Percentiles rank a stretch among this genome's conserved stretches.
Conservation (phyloP, 371 early-diverging fungal species). For the Caulochytrium protostelioides region DNA sequence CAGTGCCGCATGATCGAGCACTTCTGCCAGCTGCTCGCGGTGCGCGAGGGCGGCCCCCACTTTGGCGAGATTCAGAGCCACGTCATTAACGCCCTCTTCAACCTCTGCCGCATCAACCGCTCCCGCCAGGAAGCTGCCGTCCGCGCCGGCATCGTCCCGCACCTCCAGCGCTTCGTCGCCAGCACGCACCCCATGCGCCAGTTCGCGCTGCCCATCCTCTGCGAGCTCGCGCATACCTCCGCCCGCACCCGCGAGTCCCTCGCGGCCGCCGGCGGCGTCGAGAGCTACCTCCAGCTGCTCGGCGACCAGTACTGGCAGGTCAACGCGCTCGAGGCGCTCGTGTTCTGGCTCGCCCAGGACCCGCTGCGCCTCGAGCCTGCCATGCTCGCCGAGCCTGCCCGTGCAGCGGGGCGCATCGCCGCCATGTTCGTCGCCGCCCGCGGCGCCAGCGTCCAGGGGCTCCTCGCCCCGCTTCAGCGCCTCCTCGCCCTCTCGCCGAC, state of each 20-base stretch:
- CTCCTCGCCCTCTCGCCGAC: slow-evolving; percentile 15
- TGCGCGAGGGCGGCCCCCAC: slow-evolving; percentile 3
- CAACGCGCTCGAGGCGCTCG: slow-evolving; percentile 32
- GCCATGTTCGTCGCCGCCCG: slow-evolving; percentile 18
- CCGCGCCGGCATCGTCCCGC: slow-evolving; percentile 26
- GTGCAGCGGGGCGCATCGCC: slow-evolving; percentile 17
- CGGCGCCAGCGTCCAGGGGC: slow-evolving; percentile 20
- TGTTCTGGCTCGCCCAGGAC: slow-evolving; percentile 19
- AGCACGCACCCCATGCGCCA: slow-evolving; percentile 26
- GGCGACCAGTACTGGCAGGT: slow-evolving; percentile 34
- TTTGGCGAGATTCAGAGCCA: slow-evolving; percentile 30
- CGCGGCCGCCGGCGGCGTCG: slow-evolving; percentile 21
- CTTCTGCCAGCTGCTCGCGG: slow-evolving; percentile 18
- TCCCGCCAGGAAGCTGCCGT: slow-evolving; percentile 29
- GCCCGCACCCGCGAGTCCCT: slow-evolving; percentile 19
- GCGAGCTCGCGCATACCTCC: slow-evolving; percentile 34
- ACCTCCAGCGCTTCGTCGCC: slow-evolving; percentile 21
- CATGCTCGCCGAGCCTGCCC: slow-evolving; percentile 25
- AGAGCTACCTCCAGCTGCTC: slow-evolving; percentile 23
- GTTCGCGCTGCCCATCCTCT: slow-evolving; percentile 34
- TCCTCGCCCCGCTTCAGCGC: slow-evolving; percentile 23
- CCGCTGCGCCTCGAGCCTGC: background rate
- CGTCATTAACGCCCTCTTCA: slow-evolving; percentile 30
- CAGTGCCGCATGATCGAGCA: slow-evolving; percentile 19
- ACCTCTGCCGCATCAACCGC: slow-evolving; percentile 33